Percentiles rank a stretch among this genome's conserved stretches.
Evolutionary conservation across 2,329 filamentous ascomycete genomes (phyloP).

Genomic region (Dothideomycetes sp.): DNA sequence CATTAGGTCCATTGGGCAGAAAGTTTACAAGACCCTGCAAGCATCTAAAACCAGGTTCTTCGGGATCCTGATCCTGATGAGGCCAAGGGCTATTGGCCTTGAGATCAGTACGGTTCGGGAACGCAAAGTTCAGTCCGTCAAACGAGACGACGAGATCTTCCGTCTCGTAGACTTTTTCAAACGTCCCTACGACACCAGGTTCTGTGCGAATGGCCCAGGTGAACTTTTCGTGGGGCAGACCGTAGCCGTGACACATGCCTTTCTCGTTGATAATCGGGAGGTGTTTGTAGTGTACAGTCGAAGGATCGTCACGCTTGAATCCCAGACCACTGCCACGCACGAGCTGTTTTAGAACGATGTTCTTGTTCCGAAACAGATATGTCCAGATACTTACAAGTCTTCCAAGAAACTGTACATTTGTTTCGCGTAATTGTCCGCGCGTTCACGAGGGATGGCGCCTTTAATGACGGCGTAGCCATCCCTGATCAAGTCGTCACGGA

Average conservation of each 20-base stretch:
- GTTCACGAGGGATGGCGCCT: conserved; percentile 32
- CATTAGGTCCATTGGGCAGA: conserved; percentile 27
- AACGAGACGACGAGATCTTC: conserved; percentile 42
- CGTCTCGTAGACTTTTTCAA: conserved; percentile 39
- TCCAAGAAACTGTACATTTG: conserved; percentile 17
- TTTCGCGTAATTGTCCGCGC: conserved; percentile 26
- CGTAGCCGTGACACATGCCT: conserved; percentile 41
- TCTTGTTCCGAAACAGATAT: no score
- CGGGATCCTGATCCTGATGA: conserved; percentile 39
- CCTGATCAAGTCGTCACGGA: conserved; percentile 19
- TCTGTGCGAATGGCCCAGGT: conserved; percentile 42
- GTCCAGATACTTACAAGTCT: conserved; percentile 27
- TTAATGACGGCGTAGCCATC: conserved; percentile 37
- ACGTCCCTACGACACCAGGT: conserved; percentile 38
- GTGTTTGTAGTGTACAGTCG: conserved; percentile 27
- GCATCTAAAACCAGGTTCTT: conserved; percentile 40
- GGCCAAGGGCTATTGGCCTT: conserved; percentile 36
- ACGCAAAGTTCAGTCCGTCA: conserved; percentile 39
- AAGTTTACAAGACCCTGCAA: conserved; percentile 44
- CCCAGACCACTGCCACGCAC: conserved; percentile 30
- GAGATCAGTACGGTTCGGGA: conserved; percentile 33
- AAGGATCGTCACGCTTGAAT: conserved; percentile 28
- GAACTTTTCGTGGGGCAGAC: conserved; percentile 41
- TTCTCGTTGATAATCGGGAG: conserved; percentile 38
- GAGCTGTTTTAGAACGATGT: no score